Evolutionary conservation across 2,329 filamentous ascomycete species (phyloP).

Genomic region (Incumbomyces lentus): DNA sequence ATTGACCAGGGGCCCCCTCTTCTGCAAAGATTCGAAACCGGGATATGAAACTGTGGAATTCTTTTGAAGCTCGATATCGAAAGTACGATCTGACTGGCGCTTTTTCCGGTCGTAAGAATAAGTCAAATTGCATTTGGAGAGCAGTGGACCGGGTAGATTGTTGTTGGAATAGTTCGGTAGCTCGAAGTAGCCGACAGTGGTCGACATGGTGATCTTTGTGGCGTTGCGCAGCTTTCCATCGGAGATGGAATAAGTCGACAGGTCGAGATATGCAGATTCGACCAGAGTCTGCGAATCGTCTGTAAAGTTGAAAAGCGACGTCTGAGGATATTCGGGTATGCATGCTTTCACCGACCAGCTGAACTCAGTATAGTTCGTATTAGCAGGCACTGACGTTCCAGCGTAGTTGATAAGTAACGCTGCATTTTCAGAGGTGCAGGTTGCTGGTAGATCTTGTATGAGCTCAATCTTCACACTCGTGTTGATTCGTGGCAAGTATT

Average conservation of each 20-base stretch:
- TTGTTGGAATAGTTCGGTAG: conserved; percentile 24
- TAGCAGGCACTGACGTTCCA: neutral
- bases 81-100: no score
- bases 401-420: conserved; percentile 19
- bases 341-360: no score
- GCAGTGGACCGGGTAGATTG: conserved; percentile 12
- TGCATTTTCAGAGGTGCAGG: conserved; percentile 16
- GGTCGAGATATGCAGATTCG: no score
- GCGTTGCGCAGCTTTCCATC: no score
- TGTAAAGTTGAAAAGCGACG: no score
- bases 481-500: conserved; percentile 24
- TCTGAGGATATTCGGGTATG: no score
- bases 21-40: neutral
- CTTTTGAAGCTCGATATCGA: no score
- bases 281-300: no score
- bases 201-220: conserved; percentile 16
- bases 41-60: no score
- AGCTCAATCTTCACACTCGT: conserved; percentile 17
- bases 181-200: conserved; percentile 27
- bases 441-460: conserved; percentile 19
- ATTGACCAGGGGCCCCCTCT: neutral
- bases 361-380: no score
- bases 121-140: neutral
- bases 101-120: neutral
- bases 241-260: no score